Base-by-base conservation (phyloP, 305 asterid genomes). In the Fraxinus ornus region DNA sequence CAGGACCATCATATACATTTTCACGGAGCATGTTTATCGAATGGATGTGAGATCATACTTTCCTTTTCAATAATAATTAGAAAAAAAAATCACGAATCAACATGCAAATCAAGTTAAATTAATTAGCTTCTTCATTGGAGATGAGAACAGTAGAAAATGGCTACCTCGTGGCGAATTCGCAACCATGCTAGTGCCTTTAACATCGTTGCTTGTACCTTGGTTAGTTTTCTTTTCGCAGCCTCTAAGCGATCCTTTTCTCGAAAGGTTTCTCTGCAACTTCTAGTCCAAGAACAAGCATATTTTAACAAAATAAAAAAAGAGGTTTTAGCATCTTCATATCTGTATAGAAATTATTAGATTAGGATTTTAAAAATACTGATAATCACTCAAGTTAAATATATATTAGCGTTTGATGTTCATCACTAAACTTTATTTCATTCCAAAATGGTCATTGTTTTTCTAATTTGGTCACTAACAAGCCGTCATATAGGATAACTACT, bases 241-340 rank as follows among this genome's bases (percentile, higher is more conserved):
- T 37, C 64, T 41, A 22, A 41, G 3, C 21, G 62, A 75, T 28
- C 22, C 79, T 37, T 75, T 75, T 75, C 79, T 75, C 1, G 79
- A 75, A 22, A 75, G 60, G 64, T 24, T 41, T 75, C 79, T 75
- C 79, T 75, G 64, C 79, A 41, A 75, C 36, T 10, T 21, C 33
- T 37, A 19, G 33, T 21, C 35, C 35, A 75, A 19, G 35, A 74
- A 75, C 36, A 75, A 49, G 62, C 35, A 75, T 21, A 75, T 36
- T 9, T 17, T 74, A 35, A 60, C 30, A 19, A 4, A n/a, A 8
- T 8, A 60, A 60, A 24, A 24, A 62, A 19, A 7, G 3, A 7
- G 0, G 2, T 19, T 60, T 15, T 49, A 49, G 60, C 21, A 49
- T 0, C 21, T 49, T 49, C 3, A 15, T 1, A 49, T 13, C 15